Evolutionary conservation across 2,329 filamentous ascomycete species (phyloP).

Genomic region (Cladosporium sp.): DNA sequence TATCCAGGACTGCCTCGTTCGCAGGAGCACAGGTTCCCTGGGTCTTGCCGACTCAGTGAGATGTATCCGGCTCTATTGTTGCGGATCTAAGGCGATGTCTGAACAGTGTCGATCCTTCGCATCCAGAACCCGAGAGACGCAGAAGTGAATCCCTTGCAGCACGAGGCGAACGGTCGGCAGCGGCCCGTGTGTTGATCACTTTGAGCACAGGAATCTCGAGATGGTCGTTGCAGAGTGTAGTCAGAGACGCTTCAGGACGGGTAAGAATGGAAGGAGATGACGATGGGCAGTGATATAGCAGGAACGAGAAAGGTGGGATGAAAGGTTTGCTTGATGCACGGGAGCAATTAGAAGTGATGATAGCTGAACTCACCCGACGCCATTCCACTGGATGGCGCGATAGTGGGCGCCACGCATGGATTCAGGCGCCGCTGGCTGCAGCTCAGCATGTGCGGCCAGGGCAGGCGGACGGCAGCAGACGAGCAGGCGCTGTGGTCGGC

Average conservation of each 20-base stretch:
- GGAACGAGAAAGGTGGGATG: slow-evolving; percentile 6
- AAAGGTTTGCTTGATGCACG: slow-evolving; percentile 11
- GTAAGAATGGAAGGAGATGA: slow-evolving; percentile 14
- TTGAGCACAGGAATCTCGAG: slow-evolving; percentile 12
- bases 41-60: neutral
- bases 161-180: slow-evolving; percentile 12
- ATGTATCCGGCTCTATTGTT: no score
- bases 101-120: slow-evolving; percentile 8
- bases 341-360: neutral
- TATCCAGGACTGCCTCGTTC: slow-evolving; percentile 7
- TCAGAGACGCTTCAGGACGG: slow-evolving; percentile 1
- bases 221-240: slow-evolving; percentile 3
- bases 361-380: slow-evolving; percentile 9
- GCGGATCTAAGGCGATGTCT: neutral
- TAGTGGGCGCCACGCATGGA: slow-evolving; percentile 7
- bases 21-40: neutral
- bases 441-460: neutral
- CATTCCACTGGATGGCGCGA: slow-evolving; percentile 5
- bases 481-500: slow-evolving; percentile 1
- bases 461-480: neutral
- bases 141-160: slow-evolving; percentile 18
- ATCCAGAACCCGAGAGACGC: slow-evolving; percentile 12
- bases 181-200: slow-evolving; percentile 17
- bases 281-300: slow-evolving; percentile 16
- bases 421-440: slow-evolving; percentile 1